A percentile compares a stretch with the other conserved stretches of the same genome.
Evolutionary conservation across 1,284 basidiomycete genomes (phyloP).

Genomic region (Xerocomus amazonicus): DNA sequence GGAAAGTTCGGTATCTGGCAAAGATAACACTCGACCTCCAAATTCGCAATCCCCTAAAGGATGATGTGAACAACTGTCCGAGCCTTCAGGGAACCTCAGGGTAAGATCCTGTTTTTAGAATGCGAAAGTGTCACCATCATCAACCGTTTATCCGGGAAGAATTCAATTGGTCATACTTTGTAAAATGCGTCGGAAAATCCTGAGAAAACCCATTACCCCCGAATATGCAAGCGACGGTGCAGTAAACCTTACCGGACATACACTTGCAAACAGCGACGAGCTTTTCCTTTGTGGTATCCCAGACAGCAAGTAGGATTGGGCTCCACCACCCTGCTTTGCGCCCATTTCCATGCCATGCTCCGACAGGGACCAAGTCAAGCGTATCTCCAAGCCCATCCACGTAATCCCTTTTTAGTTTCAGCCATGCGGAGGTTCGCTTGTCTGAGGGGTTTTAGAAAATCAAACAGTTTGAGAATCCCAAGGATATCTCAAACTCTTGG

Average conservation of each 20-base stretch:
- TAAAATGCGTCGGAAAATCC: constrained; percentile 91
- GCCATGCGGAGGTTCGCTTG: constrained; percentile 73
- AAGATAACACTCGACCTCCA: constrained; percentile 48
- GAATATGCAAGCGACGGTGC: background rate
- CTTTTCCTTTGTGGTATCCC: constrained; percentile 67
- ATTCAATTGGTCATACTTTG: constrained; percentile 46
- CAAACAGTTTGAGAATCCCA: background rate
- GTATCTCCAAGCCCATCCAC: constrained; percentile 62
- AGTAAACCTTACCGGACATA: constrained; percentile 59
- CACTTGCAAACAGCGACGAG: constrained; percentile 87
- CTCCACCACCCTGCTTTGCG: constrained; percentile 93
- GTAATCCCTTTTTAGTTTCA: constrained; percentile 85
- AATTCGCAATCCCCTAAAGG: constrained; percentile 66
- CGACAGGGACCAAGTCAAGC: constrained; percentile 70
- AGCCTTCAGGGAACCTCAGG: constrained; percentile 62
- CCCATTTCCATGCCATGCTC: constrained; percentile 92
- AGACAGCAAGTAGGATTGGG: constrained; percentile 81
- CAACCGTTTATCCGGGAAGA: background rate
- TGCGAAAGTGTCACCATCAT: background rate
- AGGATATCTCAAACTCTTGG: constrained; percentile 1
- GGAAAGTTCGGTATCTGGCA: background rate
- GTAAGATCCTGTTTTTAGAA: constrained; percentile 44
- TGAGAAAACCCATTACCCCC: constrained; percentile 19
- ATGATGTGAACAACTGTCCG: constrained; percentile 60
- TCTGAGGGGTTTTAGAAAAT: constrained; percentile 39